phyloP scores from a whole-genome alignment of 345 rosid genomes.

The Triadica sebifera region DNA sequence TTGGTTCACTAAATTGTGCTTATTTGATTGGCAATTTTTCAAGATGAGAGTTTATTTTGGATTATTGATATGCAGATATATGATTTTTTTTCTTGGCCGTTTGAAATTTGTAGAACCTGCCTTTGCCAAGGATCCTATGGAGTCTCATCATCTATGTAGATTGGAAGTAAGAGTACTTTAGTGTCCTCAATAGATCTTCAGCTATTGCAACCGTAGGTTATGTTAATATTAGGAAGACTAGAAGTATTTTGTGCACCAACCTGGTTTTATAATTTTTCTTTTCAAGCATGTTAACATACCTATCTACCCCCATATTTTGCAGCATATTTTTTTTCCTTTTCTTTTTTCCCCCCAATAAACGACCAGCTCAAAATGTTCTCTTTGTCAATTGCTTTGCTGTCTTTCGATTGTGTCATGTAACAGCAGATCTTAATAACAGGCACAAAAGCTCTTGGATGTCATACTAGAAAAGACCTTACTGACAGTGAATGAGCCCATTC shows the following conservation, averaged over 20 bases:
- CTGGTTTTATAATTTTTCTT: background rate
- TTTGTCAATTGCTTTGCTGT: background rate
- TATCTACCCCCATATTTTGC: background rate
- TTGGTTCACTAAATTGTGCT: too few relatives aligned
- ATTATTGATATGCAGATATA: background rate
- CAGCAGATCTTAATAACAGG: slow-evolving; percentile 40
- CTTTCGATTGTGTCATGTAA: background rate
- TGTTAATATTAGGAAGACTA: background rate
- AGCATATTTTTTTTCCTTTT: background rate
- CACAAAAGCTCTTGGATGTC: slow-evolving; percentile 70
- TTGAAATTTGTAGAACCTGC: background rate
- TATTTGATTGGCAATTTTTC: too few relatives aligned
- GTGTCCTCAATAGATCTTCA: background rate
- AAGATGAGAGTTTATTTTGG: background rate
- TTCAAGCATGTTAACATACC: background rate
- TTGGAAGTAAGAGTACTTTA: background rate
- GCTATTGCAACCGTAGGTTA: background rate
- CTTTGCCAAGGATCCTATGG: background rate
- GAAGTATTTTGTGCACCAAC: background rate
- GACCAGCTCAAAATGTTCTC: background rate
- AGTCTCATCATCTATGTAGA: too few relatives aligned
- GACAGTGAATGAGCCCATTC: slow-evolving; percentile 39
- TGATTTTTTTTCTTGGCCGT: background rate
- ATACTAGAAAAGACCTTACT: slow-evolving; percentile 58
- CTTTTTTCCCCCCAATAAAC: background rate